Conservation (phyloP, 345 rosid genomes). For the Sisymbrium altissimum region DNA sequence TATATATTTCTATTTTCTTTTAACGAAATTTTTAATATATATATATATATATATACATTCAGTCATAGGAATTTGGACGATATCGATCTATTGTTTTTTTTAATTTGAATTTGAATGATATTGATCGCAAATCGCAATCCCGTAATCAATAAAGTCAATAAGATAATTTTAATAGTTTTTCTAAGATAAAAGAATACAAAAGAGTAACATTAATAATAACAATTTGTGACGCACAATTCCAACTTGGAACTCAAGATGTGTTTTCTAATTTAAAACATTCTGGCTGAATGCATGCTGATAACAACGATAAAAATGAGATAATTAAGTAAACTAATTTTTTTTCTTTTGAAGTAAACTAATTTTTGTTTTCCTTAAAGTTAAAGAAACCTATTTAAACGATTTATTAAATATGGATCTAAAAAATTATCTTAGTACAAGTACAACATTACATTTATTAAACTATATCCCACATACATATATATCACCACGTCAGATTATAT, state of each 20-base stretch:
- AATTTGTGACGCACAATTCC: not conserved
- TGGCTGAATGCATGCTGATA: not conserved
- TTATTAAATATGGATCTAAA: not conserved
- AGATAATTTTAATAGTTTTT: not conserved
- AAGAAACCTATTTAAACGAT: not conserved
- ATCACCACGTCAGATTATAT: not conserved
- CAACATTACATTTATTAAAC: not conserved
- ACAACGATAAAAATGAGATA: not conserved
- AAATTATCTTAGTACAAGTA: not conserved
- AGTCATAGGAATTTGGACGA: not conserved
- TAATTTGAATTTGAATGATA: too few relatives aligned
- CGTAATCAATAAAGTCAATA: not conserved
- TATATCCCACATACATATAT: not conserved
- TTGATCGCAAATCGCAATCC: too few relatives aligned
- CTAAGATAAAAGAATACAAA: not conserved
- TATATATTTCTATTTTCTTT: too few relatives aligned
- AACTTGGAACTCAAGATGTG: not conserved
- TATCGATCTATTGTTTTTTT: too few relatives aligned
- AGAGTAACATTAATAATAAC: not conserved
- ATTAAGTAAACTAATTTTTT: not conserved
- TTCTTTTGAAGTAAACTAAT: not conserved
- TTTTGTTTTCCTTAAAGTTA: not conserved
- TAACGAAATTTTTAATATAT: too few relatives aligned
- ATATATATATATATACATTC: not conserved
- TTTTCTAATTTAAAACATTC: not conserved